Percentiles rank a stretch among this genome's conserved stretches.
phyloP scores from a whole-genome alignment of 179 eudicot genomes.

The Drosera spatulata region DNA sequence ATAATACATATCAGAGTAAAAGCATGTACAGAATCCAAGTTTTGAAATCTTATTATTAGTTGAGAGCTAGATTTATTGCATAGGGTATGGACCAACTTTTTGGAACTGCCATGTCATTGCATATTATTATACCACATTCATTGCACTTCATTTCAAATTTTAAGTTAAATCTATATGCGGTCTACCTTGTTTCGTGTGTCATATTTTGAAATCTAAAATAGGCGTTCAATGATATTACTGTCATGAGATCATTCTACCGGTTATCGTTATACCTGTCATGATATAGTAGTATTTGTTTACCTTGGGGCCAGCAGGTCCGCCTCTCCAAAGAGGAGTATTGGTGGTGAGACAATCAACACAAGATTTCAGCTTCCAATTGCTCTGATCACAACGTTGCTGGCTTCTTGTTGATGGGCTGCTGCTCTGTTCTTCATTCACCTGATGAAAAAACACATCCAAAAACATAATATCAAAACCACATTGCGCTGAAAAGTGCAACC shows the following conservation, averaged over 20 bases:
- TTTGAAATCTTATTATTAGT: too few species aligned
- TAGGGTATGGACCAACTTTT: too few species aligned
- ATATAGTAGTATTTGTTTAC: constrained; percentile 11
- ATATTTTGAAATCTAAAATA: too few species aligned
- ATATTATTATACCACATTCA: too few species aligned
- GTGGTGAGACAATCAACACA: constrained; percentile 55
- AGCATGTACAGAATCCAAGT: neutral
- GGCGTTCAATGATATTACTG: neutral
- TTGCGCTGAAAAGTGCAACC: too few species aligned
- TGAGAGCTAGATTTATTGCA: too few species aligned
- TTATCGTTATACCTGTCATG: neutral
- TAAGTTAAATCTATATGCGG: too few species aligned
- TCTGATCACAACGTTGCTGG: neutral
- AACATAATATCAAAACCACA: too few species aligned
- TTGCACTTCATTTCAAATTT: too few species aligned
- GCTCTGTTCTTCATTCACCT: constrained; percentile 4
- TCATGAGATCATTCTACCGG: neutral
- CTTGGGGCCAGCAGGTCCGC: constrained; percentile 80
- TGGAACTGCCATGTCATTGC: too few species aligned
- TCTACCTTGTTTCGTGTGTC: too few species aligned
- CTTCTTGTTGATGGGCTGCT: constrained; percentile 1
- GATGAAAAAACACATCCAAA: too few species aligned
- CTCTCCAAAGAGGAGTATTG: constrained; percentile 74
- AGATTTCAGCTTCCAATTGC: constrained; percentile 14
- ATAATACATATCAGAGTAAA: constrained; percentile 1